phyloP scores from a whole-genome alignment of 768 basidiomycete species.

The Russula earlei region DNA sequence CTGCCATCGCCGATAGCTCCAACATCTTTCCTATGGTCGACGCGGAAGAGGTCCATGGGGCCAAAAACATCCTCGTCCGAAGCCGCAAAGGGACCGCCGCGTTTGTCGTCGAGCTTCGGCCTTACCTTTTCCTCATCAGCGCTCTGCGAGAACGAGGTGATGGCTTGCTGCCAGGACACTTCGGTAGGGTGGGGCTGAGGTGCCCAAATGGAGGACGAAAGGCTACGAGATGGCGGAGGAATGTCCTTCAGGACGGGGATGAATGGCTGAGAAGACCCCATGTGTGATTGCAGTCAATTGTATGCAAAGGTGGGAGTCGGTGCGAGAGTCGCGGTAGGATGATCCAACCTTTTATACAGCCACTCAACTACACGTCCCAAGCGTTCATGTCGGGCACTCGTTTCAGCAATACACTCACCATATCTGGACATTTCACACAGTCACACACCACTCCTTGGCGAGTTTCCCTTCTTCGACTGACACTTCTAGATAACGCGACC shows the following conservation, averaged over 20 bases:
- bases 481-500: slow-evolving; percentile 16
- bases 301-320: slow-evolving; percentile 8
- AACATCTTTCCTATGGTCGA: slow-evolving; percentile 38
- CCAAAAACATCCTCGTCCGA: slow-evolving; percentile 62
- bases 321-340: slow-evolving; percentile 7
- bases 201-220: slow-evolving; percentile 62
- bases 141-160: slow-evolving; percentile 45
- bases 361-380: slow-evolving; percentile 2
- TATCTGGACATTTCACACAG: slow-evolving; percentile 15
- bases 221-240: slow-evolving; percentile 16
- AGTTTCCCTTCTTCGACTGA: slow-evolving; percentile 16
- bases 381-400: background rate
- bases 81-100: slow-evolving; percentile 24
- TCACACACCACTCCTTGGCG: slow-evolving; percentile 17
- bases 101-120: slow-evolving; percentile 22
- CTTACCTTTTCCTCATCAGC: slow-evolving; percentile 31
- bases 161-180: slow-evolving; percentile 55
- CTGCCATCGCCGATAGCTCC: slow-evolving; percentile 78
- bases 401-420: slow-evolving; percentile 14
- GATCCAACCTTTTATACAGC: slow-evolving; percentile 18
- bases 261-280: slow-evolving; percentile 19
- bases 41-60: slow-evolving; percentile 32
- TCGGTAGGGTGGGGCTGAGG: slow-evolving; percentile 67
- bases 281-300: background rate
- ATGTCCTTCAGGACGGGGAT: slow-evolving; percentile 13